These are phyloP conservation scores for Aspergillus olivimuriae DNA, from an alignment of 495 filamentous ascomycete genomes.

Conservation along the genomic window DNA sequence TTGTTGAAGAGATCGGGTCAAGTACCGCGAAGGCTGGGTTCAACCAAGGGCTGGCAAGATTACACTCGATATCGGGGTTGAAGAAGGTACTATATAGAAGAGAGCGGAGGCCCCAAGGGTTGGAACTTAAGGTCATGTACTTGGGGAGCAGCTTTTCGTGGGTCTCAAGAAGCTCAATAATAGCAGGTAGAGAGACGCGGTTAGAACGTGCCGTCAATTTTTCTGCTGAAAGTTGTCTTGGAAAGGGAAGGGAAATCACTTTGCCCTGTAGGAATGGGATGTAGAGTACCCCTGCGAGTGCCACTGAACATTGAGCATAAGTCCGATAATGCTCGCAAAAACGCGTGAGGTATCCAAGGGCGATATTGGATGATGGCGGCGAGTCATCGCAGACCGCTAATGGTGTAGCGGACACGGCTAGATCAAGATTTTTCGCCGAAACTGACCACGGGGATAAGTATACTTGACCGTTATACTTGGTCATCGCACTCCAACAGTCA, in stretches of 20 bases:
- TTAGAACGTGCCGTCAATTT: neutral
- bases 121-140: constrained; percentile 23
- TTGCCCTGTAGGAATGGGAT: constrained; percentile 16
- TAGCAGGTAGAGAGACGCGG: neutral
- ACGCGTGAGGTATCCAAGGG: constrained; percentile 21
- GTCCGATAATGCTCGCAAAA: constrained; percentile 19
- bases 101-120: constrained; percentile 22
- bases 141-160: constrained; percentile 12
- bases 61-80: constrained; percentile 21
- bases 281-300: constrained; percentile 21
- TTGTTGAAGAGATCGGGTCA: constrained; percentile 8
- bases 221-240: constrained; percentile 4
- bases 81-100: constrained; percentile 24
- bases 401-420: constrained; percentile 4
- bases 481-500: constrained; percentile 14
- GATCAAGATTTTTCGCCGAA: constrained; percentile 2
- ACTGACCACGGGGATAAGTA: constrained; percentile 26
- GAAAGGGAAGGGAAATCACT: constrained; percentile 14
- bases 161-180: constrained; percentile 15
- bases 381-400: neutral
- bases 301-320: constrained; percentile 23
- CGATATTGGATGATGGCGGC: constrained; percentile 12
- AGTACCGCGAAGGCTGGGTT: constrained; percentile 23
- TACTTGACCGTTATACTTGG: constrained; percentile 15
- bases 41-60: constrained; percentile 27